Conservation (phyloP, 192 early-diverging fungal species). For the Coemansia sp. region DNA sequence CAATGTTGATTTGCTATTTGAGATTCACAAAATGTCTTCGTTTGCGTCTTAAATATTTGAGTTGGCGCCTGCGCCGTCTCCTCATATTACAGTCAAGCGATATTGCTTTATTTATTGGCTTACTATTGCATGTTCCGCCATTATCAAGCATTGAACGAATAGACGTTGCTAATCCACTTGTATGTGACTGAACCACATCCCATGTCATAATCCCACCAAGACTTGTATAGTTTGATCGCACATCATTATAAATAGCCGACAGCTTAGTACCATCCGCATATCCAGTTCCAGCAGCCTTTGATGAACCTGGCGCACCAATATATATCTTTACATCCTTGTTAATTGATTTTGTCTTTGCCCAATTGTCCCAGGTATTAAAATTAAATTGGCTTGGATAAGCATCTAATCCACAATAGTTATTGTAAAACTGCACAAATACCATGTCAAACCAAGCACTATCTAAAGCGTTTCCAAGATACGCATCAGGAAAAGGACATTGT, state of each 20-base stretch:
- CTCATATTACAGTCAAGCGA: neutral
- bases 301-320: constrained; percentile 60
- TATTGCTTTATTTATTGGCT: neutral
- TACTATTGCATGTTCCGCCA: neutral
- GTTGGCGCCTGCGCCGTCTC: neutral
- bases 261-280: constrained; percentile 49
- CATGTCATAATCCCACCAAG: constrained; percentile 74
- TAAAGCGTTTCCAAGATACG: constrained; percentile 57
- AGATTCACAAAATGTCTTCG: neutral
- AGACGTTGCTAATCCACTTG: neutral
- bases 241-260: constrained; percentile 36
- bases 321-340: constrained; percentile 63
- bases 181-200: constrained; percentile 22
- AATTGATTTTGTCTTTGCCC: constrained; percentile 57
- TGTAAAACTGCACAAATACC: constrained; percentile 70
- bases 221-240: constrained; percentile 37
- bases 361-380: constrained; percentile 61
- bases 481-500: constrained; percentile 65
- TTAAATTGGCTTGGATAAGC: constrained; percentile 58
- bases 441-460: constrained; percentile 63
- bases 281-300: constrained; percentile 55
- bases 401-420: constrained; percentile 59
- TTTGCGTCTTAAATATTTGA: neutral
- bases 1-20: too few species aligned
- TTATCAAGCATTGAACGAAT: neutral